Percentiles rank a stretch among this genome's conserved stretches.
Conservation (phyloP, 495 filamentous ascomycete species). For the Aspergillus diversus region DNA sequence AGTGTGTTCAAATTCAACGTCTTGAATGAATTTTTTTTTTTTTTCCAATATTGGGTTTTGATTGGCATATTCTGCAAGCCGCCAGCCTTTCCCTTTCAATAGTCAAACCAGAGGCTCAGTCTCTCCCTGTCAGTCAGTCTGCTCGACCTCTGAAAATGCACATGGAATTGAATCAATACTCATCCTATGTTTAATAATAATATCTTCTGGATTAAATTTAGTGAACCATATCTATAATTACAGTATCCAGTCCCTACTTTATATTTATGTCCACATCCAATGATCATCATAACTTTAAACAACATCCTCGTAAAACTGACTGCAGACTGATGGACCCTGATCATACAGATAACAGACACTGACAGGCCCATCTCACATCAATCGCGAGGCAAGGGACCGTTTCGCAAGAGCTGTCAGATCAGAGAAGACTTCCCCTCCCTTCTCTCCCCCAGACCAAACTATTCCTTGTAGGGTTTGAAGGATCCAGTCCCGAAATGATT, state of each 20-base stretch:
- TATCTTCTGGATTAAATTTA: no score
- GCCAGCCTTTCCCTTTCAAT: constrained; percentile 19
- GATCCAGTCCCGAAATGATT: background rate
- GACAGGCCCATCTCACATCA: constrained; percentile 14
- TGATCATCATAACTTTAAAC: constrained; percentile 11
- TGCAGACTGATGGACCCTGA: constrained; percentile 5
- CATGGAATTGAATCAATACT: no score
- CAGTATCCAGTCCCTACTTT: background rate
- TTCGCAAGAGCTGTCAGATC: constrained; percentile 24
- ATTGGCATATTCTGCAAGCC: constrained; percentile 21
- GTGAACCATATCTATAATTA: no score
- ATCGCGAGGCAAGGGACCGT: constrained; percentile 18
- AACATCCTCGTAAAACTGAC: background rate
- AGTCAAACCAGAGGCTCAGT: constrained; percentile 1
- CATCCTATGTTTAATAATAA: no score
- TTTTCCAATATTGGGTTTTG: constrained; percentile 16
- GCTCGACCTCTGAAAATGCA: background rate
- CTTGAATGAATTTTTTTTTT: background rate
- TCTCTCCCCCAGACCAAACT: background rate
- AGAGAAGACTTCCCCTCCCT: background rate
- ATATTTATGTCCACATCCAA: constrained; percentile 1
- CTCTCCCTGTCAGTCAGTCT: background rate
- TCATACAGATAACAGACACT: constrained; percentile 12
- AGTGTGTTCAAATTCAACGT: background rate
- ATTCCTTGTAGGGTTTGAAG: background rate